Base-by-base conservation (phyloP, 176 grass and related monocot genomes). In the Juncus effusus region DNA sequence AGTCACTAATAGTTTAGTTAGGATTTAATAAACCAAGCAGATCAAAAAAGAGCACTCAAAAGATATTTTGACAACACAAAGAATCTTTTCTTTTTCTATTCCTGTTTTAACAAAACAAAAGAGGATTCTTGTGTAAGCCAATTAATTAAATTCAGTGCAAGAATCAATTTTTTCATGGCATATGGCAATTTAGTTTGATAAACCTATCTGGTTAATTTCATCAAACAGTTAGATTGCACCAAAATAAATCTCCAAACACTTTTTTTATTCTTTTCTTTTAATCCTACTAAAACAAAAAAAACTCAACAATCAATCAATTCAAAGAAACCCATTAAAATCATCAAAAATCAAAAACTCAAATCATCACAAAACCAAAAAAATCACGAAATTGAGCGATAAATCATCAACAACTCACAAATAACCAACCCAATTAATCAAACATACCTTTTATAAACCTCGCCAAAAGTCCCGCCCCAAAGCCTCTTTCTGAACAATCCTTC, bases 361-460 rank as follows among this genome's bases (percentile, higher is more conserved):
- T 56, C 52, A 1, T 11, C 10, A 53, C 19, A 6, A 4, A 65
- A 42, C 4, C 4, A 36, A 11, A 0, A 64, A 58, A 40, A 54
- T 75, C 69, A 55, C 2, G 6, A 14, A 28, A 42, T 58, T 16
- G 11, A 45, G 19, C 35, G 49, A 13, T 40, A 39, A 37, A 69
- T 63, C 37, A 28, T 14, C 7, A 11, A 56, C 28, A 7, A 7
- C 6, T 64, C 63, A 67, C 64, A 36, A 51, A 28, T 37, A 9
- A 7, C 3, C 62, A 47, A 28, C 19, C 19, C 19, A 28, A 28
- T 28, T 28, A 28, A 28, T 47, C 44, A 12, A 59, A 2, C 64
- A 42, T 74, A 99, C 94, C 94, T 99, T 83, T 86, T 93, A 66
- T 99, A 99, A 1, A 99, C 78, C 58, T 99, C 94, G 11, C 94